Conservation (phyloP, 495 filamentous ascomycete genomes). For the Penicillium ucsense region DNA sequence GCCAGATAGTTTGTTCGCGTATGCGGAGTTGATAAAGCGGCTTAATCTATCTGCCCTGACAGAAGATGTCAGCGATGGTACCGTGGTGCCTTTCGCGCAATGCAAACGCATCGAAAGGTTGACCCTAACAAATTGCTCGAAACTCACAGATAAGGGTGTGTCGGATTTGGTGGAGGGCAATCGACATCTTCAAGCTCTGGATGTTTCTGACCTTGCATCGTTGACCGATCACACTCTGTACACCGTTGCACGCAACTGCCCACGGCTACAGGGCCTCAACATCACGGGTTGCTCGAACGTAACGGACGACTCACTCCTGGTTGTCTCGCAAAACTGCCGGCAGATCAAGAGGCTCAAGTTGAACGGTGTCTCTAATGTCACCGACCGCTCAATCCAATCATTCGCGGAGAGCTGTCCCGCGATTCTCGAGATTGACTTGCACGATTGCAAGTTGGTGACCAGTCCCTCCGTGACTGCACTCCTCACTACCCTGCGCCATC, state of each 20-base stretch:
- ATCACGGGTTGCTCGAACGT: conserved; percentile 78
- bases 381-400: conserved; percentile 67
- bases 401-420: conserved; percentile 84
- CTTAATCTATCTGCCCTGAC: conserved; percentile 79
- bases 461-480: conserved; percentile 73
- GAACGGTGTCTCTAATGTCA: conserved; percentile 74
- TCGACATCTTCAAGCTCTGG: conserved; percentile 74
- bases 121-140: conserved; percentile 83
- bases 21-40: conserved; percentile 78
- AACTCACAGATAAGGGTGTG: conserved; percentile 75
- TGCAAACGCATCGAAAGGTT: conserved; percentile 92
- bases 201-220: conserved; percentile 70
- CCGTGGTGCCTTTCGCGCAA: conserved; percentile 64
- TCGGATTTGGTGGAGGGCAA: conserved; percentile 72
- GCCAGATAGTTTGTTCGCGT: conserved; percentile 65
- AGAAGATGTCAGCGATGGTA: conserved; percentile 76
- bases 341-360: conserved; percentile 90
- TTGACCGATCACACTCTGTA: conserved; percentile 78
- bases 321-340: conserved; percentile 74
- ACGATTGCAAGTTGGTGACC: conserved; percentile 71
- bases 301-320: conserved; percentile 73
- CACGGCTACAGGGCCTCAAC: conserved; percentile 84
- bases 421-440: conserved; percentile 92
- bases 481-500: conserved; percentile 61
- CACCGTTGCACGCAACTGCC: conserved; percentile 72